Conservation (phyloP, 2,329 filamentous ascomycete species). For the Penicillium occitanis region DNA sequence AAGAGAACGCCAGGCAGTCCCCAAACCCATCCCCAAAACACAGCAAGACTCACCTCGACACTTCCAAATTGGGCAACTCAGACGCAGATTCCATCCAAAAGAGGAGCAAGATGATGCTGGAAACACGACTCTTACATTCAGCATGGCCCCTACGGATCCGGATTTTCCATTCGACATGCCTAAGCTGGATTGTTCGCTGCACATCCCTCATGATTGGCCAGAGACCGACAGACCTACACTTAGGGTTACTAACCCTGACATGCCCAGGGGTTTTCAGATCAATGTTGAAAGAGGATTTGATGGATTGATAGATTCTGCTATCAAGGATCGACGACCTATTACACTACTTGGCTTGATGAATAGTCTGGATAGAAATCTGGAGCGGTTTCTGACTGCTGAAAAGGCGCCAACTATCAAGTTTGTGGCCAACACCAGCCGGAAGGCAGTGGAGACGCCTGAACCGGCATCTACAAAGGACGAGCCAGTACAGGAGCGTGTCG, state of each 20-base stretch:
- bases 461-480: constrained; percentile 11
- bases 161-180: constrained; percentile 80
- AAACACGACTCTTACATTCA: constrained; percentile 60
- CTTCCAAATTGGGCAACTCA: constrained; percentile 73
- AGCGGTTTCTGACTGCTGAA: constrained; percentile 66
- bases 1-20: constrained; percentile 38
- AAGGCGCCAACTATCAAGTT: constrained; percentile 73
- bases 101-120: constrained; percentile 43
- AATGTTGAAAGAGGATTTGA: constrained; percentile 77
- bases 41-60: constrained; percentile 67
- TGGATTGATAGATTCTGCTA: constrained; percentile 56
- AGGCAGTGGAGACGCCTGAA: neutral
- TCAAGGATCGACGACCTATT: constrained; percentile 41
- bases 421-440: constrained; percentile 55
- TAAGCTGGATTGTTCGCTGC: constrained; percentile 65
- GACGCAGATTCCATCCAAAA: constrained; percentile 61
- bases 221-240: constrained; percentile 54
- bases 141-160: constrained; percentile 71
- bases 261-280: constrained; percentile 69
- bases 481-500: neutral
- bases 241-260: constrained; percentile 66
- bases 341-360: constrained; percentile 68
- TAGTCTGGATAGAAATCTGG: constrained; percentile 69
- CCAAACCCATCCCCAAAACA: constrained; percentile 64
- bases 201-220: constrained; percentile 64